A percentile compares a stretch with the other conserved stretches of the same genome.
Evolutionary conservation across 768 basidiomycete genomes (phyloP).

Genomic region (Trametes punicea): DNA sequence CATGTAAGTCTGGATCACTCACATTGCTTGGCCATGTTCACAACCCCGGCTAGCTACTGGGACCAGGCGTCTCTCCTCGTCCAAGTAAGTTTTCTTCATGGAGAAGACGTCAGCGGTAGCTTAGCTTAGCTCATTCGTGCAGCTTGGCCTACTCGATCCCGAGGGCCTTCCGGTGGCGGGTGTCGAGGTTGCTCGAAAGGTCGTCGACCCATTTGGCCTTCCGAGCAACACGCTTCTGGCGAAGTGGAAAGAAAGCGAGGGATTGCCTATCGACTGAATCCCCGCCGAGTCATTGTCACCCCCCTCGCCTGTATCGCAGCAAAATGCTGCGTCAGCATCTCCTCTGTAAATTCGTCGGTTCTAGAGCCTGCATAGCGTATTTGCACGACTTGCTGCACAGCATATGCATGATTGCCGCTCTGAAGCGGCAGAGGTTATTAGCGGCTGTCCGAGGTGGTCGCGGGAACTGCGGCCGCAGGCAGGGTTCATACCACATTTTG

Average conservation of each 20-base stretch:
- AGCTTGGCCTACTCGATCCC: conserved; percentile 37
- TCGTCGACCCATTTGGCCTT: conserved; percentile 39
- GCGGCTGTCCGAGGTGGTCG: no score
- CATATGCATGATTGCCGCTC: no score
- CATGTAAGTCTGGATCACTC: conserved; percentile 22
- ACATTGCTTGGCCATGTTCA: not conserved
- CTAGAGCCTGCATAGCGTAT: no score
- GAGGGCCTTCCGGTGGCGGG: conserved; percentile 36
- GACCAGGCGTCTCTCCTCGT: conserved; percentile 47
- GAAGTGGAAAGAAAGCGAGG: conserved; percentile 38
- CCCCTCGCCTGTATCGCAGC: not conserved
- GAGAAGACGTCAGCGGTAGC: not conserved
- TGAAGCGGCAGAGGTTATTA: no score
- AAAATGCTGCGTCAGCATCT: no score
- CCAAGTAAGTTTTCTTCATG: conserved; percentile 29
- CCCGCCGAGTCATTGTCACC: no score
- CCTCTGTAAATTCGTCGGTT: no score
- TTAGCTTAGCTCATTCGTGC: not conserved
- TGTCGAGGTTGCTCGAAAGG: conserved; percentile 39
- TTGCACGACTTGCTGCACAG: no score
- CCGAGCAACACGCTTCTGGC: conserved; percentile 38
- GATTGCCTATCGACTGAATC: conserved; percentile 28
- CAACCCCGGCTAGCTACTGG: conserved; percentile 37
- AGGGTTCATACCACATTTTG: no score
- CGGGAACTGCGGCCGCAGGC: no score